Evolutionary conservation across 352 stramenopile species (phyloP), one percentile per base, ranked within the genome.

Genomic region (Pythium inflatum): DNA sequence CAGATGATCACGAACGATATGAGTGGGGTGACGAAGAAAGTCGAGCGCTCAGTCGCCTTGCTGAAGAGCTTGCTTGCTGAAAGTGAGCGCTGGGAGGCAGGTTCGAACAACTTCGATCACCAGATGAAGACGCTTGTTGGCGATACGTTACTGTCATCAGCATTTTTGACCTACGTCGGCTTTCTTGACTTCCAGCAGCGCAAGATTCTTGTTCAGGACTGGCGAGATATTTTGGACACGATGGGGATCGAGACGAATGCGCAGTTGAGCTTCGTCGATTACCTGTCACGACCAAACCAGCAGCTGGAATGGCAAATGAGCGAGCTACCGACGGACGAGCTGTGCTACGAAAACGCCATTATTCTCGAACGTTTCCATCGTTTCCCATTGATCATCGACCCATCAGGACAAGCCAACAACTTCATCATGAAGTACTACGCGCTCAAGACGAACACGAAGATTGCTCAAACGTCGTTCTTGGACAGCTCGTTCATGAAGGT

Each of bases 401-500:
- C 98, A 20, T 98, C 97, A 16, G 98, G 97, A 3, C 92, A 99
- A 81, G 98, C 97, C 2, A 98, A 98, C 69, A 92, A 96, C 68
- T 99, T 99, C 74, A 91, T 99, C 54, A 97, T 99, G 91, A 97
- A 97, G 51, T 97, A 99, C 65, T 99, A 98, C 72, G 89, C 90
- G 46, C 77, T 96, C 22, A 93, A 98, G 71, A 92, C 82, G 0
- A 93, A 84, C 56, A 85, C 85, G 22, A 98, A 97, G 70, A 99
- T 99, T 61, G 87, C 97, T 54, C 98, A 99, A 66, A 99, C 98
- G 5, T 99, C 97, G 31, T 99, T 99, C 80, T 79, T 99, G 57
- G 98, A 99, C 74, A 97, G 96, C 45, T 97, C 93, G 9, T 99
- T 99, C 83, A 99, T 99, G 87, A 99, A 99, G 77, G 98, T 98